phyloP scores from a whole-genome alignment of 164 flowering plant genomes.

The Litsea cubeba region DNA sequence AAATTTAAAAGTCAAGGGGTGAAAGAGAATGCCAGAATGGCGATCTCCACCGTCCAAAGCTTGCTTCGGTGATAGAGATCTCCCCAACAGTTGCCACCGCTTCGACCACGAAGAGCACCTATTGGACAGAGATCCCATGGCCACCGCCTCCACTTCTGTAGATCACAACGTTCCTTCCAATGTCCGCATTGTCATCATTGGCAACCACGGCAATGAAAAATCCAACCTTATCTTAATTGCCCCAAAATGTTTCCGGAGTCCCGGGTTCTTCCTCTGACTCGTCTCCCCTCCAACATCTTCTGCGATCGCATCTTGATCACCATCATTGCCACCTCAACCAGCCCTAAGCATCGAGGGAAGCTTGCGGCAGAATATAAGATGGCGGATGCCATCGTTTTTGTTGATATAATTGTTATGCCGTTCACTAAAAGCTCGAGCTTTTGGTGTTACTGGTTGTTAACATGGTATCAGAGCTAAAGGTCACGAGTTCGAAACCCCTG shows the following conservation, averaged over 20 bases:
- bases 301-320: slow-evolving; percentile 75
- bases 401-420: no score
- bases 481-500: no score
- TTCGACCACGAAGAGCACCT: no score
- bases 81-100: no score
- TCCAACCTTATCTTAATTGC: slow-evolving; percentile 68
- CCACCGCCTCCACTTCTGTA: slow-evolving; percentile 4
- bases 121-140: background rate
- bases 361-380: slow-evolving; percentile 63
- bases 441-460: no score
- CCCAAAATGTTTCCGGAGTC: slow-evolving; percentile 61
- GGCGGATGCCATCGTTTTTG: slow-evolving; percentile 96
- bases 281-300: slow-evolving; percentile 63
- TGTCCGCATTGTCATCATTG: slow-evolving; percentile 76
- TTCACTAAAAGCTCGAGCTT: no score
- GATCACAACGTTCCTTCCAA: slow-evolving; percentile 23
- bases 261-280: slow-evolving; percentile 63
- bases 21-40: slow-evolving; percentile 30
- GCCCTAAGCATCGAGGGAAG: slow-evolving; percentile 54
- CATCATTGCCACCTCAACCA: slow-evolving; percentile 69
- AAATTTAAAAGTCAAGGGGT: no score
- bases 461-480: no score
- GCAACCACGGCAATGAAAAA: slow-evolving; percentile 78
- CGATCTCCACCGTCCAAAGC: no score
- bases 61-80: no score